Conservation (phyloP, 2,329 filamentous ascomycete species). For the Diaporthe sp. region DNA sequence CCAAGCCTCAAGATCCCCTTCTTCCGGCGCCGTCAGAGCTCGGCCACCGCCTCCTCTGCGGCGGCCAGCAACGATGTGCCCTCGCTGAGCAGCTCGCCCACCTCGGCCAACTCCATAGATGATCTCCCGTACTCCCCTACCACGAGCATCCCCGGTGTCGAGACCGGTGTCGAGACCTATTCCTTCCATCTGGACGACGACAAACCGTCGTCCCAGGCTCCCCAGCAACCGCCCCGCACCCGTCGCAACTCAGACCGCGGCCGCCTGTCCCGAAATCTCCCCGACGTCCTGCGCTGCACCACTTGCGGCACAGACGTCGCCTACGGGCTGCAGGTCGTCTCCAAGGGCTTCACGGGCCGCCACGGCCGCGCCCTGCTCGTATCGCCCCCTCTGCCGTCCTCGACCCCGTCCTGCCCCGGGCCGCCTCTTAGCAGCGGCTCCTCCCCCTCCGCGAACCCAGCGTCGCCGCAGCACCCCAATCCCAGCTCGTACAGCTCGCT, state of each 20-base stretch:
- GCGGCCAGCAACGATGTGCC: slow-evolving; percentile 44
- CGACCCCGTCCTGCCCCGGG: slow-evolving; percentile 36
- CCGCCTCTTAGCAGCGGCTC: slow-evolving; percentile 44
- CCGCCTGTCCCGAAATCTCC: slow-evolving; percentile 59
- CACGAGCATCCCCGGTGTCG: slow-evolving; percentile 39
- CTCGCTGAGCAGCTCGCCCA: slow-evolving; percentile 44
- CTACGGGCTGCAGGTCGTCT: slow-evolving; percentile 72
- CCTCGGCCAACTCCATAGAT: slow-evolving; percentile 42
- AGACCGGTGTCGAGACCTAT: slow-evolving; percentile 43
- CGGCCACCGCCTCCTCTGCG: slow-evolving; percentile 48
- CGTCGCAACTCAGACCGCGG: slow-evolving; percentile 42
- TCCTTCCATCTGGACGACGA: slow-evolving; percentile 41
- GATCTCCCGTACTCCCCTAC: slow-evolving; percentile 47
- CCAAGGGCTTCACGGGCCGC: slow-evolving; percentile 76
- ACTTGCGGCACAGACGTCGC: slow-evolving; percentile 73
- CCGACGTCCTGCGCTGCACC: slow-evolving; percentile 71
- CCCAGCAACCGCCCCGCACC: slow-evolving; percentile 28
- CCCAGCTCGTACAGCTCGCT: slow-evolving; percentile 38
- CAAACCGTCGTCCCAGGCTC: slow-evolving; percentile 46
- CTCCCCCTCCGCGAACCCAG: slow-evolving; percentile 28
- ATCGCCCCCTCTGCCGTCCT: slow-evolving; percentile 47
- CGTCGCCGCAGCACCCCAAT: slow-evolving; percentile 37
- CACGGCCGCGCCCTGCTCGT: slow-evolving; percentile 76
- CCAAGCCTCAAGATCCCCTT: slow-evolving; percentile 65
- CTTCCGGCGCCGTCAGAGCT: slow-evolving; percentile 53